These are phyloP conservation scores for Naganishia onofrii DNA, from an alignment of 768 basidiomycete species.

Conservation along the genomic window DNA sequence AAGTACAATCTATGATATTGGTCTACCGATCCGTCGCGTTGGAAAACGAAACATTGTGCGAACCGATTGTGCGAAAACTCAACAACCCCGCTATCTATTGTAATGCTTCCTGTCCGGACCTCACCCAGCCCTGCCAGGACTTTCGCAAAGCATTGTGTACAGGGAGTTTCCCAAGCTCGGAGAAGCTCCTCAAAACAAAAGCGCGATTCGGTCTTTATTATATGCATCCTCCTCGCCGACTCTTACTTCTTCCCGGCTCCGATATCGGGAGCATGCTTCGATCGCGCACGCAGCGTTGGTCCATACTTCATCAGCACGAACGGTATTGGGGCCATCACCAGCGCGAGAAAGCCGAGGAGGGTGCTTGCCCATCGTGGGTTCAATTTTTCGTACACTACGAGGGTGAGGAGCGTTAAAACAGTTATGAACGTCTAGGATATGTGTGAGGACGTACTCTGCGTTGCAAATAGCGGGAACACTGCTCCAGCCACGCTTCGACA, in stretches of 20 bases:
- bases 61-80: no score
- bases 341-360: slow-evolving; percentile 41
- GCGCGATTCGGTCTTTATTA: no score
- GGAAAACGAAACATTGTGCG: no score
- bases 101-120: no score
- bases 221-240: no score
- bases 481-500: slow-evolving; percentile 30
- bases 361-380: slow-evolving; percentile 54
- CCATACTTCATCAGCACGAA: slow-evolving; percentile 47
- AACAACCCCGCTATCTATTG: no score
- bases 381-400: slow-evolving; percentile 53
- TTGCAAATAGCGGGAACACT: slow-evolving; percentile 30
- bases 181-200: no score
- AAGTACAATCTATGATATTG: no score
- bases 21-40: no score
- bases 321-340: slow-evolving; percentile 43
- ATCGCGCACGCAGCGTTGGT: slow-evolving; percentile 39
- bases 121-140: no score
- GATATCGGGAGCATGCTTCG: slow-evolving; percentile 29
- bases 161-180: no score
- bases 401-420: slow-evolving; percentile 49
- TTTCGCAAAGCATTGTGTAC: no score
- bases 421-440: background rate
- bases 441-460: background rate
- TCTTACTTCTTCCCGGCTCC: background rate